Evolutionary conservation across 1,284 basidiomycete genomes (phyloP).

Genomic region (Cryptococcus sp.): DNA sequence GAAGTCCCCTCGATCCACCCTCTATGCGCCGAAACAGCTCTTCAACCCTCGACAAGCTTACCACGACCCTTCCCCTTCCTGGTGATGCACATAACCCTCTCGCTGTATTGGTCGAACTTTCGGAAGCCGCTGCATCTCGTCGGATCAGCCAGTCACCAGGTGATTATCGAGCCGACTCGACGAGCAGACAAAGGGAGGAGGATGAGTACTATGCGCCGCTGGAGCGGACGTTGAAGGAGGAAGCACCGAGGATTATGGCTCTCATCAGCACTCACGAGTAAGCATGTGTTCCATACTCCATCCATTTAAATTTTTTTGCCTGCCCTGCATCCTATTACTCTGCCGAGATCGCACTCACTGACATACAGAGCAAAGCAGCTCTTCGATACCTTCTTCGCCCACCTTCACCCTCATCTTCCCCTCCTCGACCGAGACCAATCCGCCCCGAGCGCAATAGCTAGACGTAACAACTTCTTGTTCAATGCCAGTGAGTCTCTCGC

Average conservation of each 20-base stretch:
- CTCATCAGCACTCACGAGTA: slow-evolving; percentile 20
- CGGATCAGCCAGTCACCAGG: too few relatives aligned
- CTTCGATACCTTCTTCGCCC: slow-evolving; percentile 26
- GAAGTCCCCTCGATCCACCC: neutral
- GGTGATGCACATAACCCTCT: slow-evolving; percentile 23
- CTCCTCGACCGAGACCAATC: slow-evolving; percentile 23
- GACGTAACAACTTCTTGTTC: slow-evolving; percentile 34
- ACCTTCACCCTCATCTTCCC: slow-evolving; percentile 32
- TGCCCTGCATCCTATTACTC: too few relatives aligned
- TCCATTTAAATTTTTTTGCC: too few relatives aligned
- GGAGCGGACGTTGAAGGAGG: slow-evolving; percentile 16
- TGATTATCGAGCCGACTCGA: too few relatives aligned
- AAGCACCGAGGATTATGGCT: slow-evolving; percentile 25
- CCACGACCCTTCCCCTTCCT: slow-evolving; percentile 21
- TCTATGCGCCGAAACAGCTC: neutral
- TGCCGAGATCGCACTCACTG: neutral
- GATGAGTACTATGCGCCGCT: slow-evolving; percentile 22
- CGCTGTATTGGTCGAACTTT: slow-evolving; percentile 21
- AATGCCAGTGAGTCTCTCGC: slow-evolving; percentile 23
- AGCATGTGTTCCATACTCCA: neutral
- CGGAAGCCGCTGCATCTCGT: slow-evolving; percentile 4
- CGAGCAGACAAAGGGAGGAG: neutral
- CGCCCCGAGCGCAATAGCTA: slow-evolving; percentile 20
- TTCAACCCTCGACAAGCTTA: slow-evolving; percentile 9
- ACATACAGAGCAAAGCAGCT: slow-evolving; percentile 25